Base-by-base conservation (phyloP, 768 basidiomycete species). In the Naganishia randhawae region DNA sequence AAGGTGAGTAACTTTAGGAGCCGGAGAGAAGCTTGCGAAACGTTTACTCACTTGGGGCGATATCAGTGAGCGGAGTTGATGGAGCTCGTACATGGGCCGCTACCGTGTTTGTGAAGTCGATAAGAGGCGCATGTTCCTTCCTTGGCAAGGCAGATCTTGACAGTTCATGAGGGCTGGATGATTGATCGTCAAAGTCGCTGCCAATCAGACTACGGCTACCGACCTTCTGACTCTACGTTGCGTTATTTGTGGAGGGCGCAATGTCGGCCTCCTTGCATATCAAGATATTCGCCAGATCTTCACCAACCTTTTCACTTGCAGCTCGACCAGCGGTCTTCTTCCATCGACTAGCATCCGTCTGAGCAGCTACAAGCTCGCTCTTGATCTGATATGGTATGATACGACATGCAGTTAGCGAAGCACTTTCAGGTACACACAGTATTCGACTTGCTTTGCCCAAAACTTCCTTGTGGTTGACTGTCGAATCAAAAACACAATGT, bases 161-260 rank as follows among this genome's bases (percentile, higher is more conserved):
- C 33, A 39, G 19, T 41, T 61, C 57, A 29, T 41, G 57, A 8
- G 57, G 57, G 41, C 57, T 61, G 22, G 57, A 61, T 8, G 57
- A 61, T 29, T 11, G 57, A 39, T 61, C 57, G 14, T 61, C 57
- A 29, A 61, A 61, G 25, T 61, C 57, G 57, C 57, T 55, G 22
- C 57, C 57, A 11, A 61, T 61, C 37, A 61, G 29, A 35, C 39
- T 61, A 13, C 39, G 57, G n/a, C 57, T 25, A 25, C 57, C 57
- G 16, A 41, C 19, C 13, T 61, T 42, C 39, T 61, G 57, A 16
- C 57, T 61, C 57, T 61, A n/a, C n/a, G 35, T 4, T 5, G 8
- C n/a, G n/a, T n/a, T n/a, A n/a, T n/a, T n/a, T n/a, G n/a, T 14
- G 27, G 51, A 7, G 11, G 10, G 22, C 7, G 16, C 3, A 14